phyloP scores from a whole-genome alignment of 495 filamentous ascomycete species.

The Trichocladium uniseriatum region DNA sequence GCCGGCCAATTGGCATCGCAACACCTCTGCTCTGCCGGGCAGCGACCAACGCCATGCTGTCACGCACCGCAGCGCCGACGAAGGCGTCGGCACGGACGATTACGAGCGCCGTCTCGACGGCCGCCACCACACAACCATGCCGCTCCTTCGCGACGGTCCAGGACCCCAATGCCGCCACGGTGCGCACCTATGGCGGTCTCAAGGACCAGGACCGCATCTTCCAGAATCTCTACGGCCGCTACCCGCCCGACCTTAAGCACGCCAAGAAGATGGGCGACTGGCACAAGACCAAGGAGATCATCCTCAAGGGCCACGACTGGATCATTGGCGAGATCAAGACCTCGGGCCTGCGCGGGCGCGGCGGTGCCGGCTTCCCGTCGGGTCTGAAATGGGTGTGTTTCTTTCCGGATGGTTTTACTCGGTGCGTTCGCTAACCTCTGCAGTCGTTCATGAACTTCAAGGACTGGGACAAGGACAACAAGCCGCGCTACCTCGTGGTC shows the following conservation, averaged over 20 bases:
- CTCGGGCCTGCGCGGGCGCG: constrained; percentile 88
- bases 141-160: constrained; percentile 73
- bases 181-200: constrained; percentile 73
- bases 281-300: constrained; percentile 98
- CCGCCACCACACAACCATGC: constrained; percentile 9
- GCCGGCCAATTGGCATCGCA: constrained; percentile 34
- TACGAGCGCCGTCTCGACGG: constrained; percentile 26
- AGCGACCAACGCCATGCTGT: constrained; percentile 37
- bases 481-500: constrained; percentile 92
- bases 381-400: constrained; percentile 91
- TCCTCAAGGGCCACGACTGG: constrained; percentile 96
- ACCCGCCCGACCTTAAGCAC: constrained; percentile 78
- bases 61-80: constrained; percentile 38
- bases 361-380: constrained; percentile 95
- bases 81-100: constrained; percentile 35
- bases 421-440: too few relatives aligned
- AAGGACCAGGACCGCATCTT: constrained; percentile 97
- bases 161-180: constrained; percentile 64
- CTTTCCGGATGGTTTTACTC: too few relatives aligned
- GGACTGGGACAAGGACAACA: constrained; percentile 96
- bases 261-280: constrained; percentile 99
- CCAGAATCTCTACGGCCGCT: constrained; percentile 92
- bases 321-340: constrained; percentile 95
- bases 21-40: constrained; percentile 38
- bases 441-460: constrained; percentile 99